These are phyloP conservation scores for Penicillium sp. DNA, from an alignment of 2,329 filamentous ascomycete species.

Conservation along the genomic window DNA sequence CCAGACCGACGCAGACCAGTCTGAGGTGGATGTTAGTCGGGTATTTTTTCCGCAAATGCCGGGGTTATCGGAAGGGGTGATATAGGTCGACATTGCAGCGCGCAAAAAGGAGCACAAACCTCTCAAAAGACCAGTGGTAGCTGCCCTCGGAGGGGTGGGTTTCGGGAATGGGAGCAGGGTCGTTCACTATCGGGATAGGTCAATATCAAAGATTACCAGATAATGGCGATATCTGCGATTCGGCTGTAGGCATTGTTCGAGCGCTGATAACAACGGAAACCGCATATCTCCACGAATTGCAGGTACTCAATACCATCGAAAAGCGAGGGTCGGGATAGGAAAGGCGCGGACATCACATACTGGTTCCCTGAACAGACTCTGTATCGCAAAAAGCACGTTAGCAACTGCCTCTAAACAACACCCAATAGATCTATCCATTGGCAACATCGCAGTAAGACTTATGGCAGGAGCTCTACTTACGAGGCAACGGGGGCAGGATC, in stretches of 20 bases:
- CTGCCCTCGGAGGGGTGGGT: constrained; percentile 78
- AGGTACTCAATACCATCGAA: not conserved
- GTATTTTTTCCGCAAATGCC: not conserved
- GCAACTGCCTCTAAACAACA: constrained; percentile 23
- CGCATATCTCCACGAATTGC: not conserved
- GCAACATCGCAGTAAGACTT: not conserved
- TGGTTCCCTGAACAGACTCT: constrained; percentile 73
- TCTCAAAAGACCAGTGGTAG: constrained; percentile 98
- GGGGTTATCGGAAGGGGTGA: not conserved
- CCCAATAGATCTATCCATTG: not conserved
- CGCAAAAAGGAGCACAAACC: constrained; percentile 40
- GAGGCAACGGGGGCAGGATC: constrained; percentile 80
- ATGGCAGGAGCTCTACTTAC: constrained; percentile 52
- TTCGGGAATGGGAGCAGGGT: constrained; percentile 71
- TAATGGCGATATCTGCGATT: not conserved
- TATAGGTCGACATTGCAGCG: not conserved
- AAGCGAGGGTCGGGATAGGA: constrained; percentile 2
- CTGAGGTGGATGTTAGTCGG: constrained; percentile 41
- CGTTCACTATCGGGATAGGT: constrained; percentile 64
- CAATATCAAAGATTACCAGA: constrained; percentile 8
- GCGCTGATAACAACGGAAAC: not conserved
- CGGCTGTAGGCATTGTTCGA: not conserved
- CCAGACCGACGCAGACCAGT: constrained; percentile 71
- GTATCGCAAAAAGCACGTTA: constrained; percentile 40
- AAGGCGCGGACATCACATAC: constrained; percentile 49